A percentile compares a stretch with the other conserved stretches of the same genome.
Conservation (phyloP, 169 alveolate species). For the Neospora caninum region DNA sequence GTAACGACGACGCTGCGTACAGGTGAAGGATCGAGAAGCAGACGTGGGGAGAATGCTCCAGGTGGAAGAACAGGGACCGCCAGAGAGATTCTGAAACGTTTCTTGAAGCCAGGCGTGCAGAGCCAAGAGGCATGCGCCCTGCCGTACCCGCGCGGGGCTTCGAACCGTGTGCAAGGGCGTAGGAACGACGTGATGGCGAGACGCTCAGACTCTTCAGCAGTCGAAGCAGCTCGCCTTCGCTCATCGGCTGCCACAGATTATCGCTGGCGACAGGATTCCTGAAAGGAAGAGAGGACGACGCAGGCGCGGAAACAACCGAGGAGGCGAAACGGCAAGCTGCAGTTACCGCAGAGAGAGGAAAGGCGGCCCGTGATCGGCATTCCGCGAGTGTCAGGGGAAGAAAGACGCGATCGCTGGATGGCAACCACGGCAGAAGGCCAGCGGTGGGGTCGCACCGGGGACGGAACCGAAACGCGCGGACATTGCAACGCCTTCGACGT, state of each 20-base stretch:
- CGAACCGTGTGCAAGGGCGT: too few species aligned
- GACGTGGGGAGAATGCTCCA: conserved; percentile 12
- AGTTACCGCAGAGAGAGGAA: neutral
- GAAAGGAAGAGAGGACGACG: neutral
- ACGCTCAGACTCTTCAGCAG: neutral
- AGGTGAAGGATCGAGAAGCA: conserved; percentile 4
- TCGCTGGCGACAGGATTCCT: neutral
- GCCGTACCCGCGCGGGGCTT: too few species aligned
- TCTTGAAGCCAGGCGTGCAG: neutral
- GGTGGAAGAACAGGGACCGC: neutral
- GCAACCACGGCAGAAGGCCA: neutral
- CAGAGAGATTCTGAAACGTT: neutral
- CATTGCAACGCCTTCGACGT: too few species aligned
- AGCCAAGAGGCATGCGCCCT: neutral
- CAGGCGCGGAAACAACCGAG: neutral
- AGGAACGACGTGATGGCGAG: neutral
- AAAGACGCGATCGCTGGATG: neutral
- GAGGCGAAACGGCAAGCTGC: neutral
- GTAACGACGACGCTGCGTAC: conserved; percentile 24
- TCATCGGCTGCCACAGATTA: neutral
- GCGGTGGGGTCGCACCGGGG: neutral
- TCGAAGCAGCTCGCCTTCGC: neutral
- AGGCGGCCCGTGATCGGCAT: too few species aligned
- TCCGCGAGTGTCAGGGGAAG: neutral
- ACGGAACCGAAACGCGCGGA: too few species aligned